phyloP scores from a whole-genome alignment of 306 rosid genomes.

The Psophocarpus tetragonolobus region DNA sequence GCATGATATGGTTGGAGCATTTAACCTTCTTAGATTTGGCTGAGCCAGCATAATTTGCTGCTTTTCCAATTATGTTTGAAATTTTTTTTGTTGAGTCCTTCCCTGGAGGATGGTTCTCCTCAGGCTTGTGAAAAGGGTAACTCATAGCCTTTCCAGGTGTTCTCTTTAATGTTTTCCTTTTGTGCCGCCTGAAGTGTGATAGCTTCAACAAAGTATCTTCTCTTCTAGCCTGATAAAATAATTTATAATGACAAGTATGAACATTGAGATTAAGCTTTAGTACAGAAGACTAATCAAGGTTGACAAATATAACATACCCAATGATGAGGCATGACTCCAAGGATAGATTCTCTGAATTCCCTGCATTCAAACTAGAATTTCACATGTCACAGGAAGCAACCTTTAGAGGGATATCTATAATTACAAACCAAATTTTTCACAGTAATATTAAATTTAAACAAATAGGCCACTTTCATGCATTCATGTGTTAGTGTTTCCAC shows the following conservation, averaged over 20 bases:
- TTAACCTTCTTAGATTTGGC: slow-evolving; percentile 81
- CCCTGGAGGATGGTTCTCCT: slow-evolving; percentile 96
- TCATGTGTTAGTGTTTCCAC: slow-evolving; percentile 6
- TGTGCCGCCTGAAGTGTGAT: slow-evolving; percentile 82
- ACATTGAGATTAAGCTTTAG: slow-evolving; percentile 1
- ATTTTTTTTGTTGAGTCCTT: slow-evolving; percentile 90
- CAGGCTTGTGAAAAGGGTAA: slow-evolving; percentile 86
- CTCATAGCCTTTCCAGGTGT: slow-evolving; percentile 63
- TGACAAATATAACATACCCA: slow-evolving; percentile 64
- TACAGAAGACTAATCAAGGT: not conserved
- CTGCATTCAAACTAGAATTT: slow-evolving; percentile 87
- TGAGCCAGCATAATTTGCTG: slow-evolving; percentile 86
- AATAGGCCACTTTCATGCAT: not conserved
- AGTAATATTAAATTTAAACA: slow-evolving; percentile 12
- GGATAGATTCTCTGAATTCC: slow-evolving; percentile 96
- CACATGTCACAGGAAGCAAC: slow-evolving; percentile 50
- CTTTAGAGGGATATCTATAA: slow-evolving; percentile 23
- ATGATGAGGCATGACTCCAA: slow-evolving; percentile 97
- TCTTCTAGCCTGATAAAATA: slow-evolving; percentile 81
- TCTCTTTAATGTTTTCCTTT: slow-evolving; percentile 85
- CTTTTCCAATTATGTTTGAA: slow-evolving; percentile 87
- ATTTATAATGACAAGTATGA: slow-evolving; percentile 28
- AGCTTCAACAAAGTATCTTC: slow-evolving; percentile 87
- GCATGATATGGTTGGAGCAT: slow-evolving; percentile 31
- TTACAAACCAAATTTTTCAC: slow-evolving; percentile 5